Conservation (phyloP, 768 basidiomycete genomes). For the Termitomyces bulborhizus region DNA sequence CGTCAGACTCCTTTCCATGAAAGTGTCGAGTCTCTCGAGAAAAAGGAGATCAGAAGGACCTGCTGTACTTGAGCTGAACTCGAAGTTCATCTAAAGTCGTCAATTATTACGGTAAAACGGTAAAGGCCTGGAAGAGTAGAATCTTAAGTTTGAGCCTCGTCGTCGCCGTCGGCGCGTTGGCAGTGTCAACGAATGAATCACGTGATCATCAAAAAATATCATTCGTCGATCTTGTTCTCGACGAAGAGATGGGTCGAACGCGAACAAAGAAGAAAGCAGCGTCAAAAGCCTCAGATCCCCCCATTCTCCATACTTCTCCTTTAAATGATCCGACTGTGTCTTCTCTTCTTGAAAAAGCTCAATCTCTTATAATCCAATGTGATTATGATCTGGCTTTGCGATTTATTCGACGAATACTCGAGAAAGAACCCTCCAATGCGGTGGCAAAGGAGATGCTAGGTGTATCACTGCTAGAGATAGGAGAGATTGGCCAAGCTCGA, state of each 20-base stretch:
- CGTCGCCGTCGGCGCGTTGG: neutral
- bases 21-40: conserved; percentile 56
- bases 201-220: conserved; percentile 24
- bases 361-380: conserved; percentile 75
- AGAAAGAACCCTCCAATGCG: conserved; percentile 53
- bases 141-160: neutral
- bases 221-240: conserved; percentile 1
- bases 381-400: conserved; percentile 76
- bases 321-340: conserved; percentile 36
- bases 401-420: conserved; percentile 64
- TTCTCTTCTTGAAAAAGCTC: conserved; percentile 69
- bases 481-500: conserved; percentile 67
- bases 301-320: conserved; percentile 14
- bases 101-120: neutral
- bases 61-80: conserved; percentile 23
- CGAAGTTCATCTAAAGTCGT: conserved; percentile 22
- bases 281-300: conserved; percentile 25
- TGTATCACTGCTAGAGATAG: conserved; percentile 71
- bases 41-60: conserved; percentile 45
- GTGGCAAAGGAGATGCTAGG: conserved; percentile 80
- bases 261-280: conserved; percentile 40
- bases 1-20: conserved; percentile 50
- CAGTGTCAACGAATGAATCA: conserved; percentile 10
- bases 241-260: conserved; percentile 50
- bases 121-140: neutral